Evolutionary conservation across 345 rosid species (phyloP).

Genomic region (Schrenkiella parvula): DNA sequence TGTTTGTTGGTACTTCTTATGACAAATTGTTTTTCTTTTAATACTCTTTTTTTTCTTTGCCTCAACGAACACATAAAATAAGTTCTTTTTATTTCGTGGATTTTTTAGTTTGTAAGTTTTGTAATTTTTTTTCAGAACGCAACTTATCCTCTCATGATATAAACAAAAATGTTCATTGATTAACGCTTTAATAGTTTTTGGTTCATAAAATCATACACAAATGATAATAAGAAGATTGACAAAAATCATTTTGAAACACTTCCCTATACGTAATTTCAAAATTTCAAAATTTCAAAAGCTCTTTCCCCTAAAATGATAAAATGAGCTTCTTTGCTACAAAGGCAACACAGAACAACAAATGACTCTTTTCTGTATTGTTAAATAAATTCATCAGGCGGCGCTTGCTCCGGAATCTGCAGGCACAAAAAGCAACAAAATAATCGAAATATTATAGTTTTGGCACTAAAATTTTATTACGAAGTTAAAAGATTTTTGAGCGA

Average conservation of each 20-base stretch:
- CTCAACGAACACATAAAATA: too few relatives aligned
- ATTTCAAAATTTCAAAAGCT: not conserved
- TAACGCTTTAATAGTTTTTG: not conserved
- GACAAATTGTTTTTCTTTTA: not conserved
- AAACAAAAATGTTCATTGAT: not conserved
- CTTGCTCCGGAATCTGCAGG: slow-evolving; percentile 36
- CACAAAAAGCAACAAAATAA: not conserved
- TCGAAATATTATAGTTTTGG: not conserved
- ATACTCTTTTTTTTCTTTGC: not conserved
- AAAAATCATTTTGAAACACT: not conserved
- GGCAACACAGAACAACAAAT: not conserved
- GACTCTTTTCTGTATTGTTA: not conserved
- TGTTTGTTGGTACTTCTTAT: not conserved
- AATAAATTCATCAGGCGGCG: slow-evolving; percentile 28
- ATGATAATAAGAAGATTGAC: not conserved
- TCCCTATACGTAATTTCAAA: slow-evolving; percentile 12
- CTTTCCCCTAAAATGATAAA: not conserved
- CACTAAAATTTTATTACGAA: not conserved
- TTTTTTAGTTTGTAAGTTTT: not conserved
- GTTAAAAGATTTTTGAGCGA: not conserved
- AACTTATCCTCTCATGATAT: too few relatives aligned
- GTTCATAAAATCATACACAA: not conserved
- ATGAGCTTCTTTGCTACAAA: not conserved
- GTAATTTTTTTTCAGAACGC: too few relatives aligned
- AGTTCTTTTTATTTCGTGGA: too few relatives aligned